Evolutionary conservation across 768 basidiomycete species (phyloP).

Genomic region (Boletellus ananiceps): DNA sequence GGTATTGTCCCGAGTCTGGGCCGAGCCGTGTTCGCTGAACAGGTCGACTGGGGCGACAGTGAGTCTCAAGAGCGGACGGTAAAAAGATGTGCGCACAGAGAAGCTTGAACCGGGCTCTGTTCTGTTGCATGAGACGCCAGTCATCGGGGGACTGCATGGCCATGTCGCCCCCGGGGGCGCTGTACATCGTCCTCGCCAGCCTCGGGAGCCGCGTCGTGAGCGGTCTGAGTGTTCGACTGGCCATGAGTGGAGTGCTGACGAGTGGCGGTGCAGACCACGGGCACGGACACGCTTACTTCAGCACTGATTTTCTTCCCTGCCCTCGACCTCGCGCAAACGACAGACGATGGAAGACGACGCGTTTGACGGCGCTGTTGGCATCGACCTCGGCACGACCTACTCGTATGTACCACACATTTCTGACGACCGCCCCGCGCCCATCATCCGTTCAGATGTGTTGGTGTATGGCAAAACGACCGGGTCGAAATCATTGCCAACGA

Average conservation of each 20-base stretch:
- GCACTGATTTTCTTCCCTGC: constrained; percentile 39
- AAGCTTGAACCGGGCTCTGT: constrained; percentile 50
- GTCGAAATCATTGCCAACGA: constrained; percentile 99
- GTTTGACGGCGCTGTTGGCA: constrained; percentile 95
- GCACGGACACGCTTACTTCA: constrained; percentile 49
- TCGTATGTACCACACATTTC: constrained; percentile 49
- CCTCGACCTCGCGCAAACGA: constrained; percentile 27
- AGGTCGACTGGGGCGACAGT: constrained; percentile 45
- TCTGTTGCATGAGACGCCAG: constrained; percentile 60
- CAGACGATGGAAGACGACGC: constrained; percentile 79
- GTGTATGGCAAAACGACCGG: constrained; percentile 99
- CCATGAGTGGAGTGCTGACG: constrained; percentile 19
- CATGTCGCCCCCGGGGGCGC: constrained; percentile 26
- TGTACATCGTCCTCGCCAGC: constrained; percentile 27
- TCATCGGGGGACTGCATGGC: constrained; percentile 49
- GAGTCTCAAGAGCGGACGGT: constrained; percentile 9
- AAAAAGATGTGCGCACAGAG: constrained; percentile 44
- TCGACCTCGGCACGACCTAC: constrained; percentile 97
- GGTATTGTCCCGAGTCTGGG: constrained; percentile 58
- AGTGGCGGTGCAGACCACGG: constrained; percentile 33
- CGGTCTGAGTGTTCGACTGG: constrained; percentile 21
- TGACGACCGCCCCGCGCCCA: constrained; percentile 20
- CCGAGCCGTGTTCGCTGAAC: constrained; percentile 73
- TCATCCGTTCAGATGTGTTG: constrained; percentile 70
- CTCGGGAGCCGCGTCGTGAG: constrained; percentile 22